Conservation (phyloP, 345 rosid species). For the Turritis glabra region DNA sequence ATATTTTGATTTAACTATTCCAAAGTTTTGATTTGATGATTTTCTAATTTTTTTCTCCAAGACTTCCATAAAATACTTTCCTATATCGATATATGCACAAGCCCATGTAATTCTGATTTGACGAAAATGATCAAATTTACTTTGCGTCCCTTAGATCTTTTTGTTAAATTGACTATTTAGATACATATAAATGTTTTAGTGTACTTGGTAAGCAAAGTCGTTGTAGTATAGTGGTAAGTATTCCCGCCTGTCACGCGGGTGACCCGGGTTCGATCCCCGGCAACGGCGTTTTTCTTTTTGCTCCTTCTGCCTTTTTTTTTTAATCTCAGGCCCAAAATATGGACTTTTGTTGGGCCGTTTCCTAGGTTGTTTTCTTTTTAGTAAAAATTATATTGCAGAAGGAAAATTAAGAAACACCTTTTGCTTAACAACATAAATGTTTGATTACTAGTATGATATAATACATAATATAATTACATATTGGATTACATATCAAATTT, state of each 20-base stretch:
- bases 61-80: no score
- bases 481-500: not conserved
- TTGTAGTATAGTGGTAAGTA: conserved; percentile 64
- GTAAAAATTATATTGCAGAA: no score
- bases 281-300: conserved; percentile 51
- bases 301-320: not conserved
- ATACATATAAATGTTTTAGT: no score
- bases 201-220: not conserved
- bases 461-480: not conserved
- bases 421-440: not conserved
- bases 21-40: not conserved
- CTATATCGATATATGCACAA: no score
- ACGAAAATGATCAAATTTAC: no score
- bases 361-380: not conserved
- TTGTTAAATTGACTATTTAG: no score
- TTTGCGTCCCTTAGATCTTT: no score
- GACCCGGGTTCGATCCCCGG: conserved; percentile 98
- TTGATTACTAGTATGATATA: not conserved
- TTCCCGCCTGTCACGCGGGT: conserved; percentile 97
- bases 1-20: not conserved
- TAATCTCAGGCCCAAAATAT: not conserved
- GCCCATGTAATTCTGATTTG: no score
- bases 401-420: not conserved
- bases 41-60: not conserved
- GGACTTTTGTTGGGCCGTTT: not conserved